These are phyloP conservation scores for Tanacetum coccineum DNA, from an alignment of 129 eudicot genomes.

Conservation along the genomic window DNA sequence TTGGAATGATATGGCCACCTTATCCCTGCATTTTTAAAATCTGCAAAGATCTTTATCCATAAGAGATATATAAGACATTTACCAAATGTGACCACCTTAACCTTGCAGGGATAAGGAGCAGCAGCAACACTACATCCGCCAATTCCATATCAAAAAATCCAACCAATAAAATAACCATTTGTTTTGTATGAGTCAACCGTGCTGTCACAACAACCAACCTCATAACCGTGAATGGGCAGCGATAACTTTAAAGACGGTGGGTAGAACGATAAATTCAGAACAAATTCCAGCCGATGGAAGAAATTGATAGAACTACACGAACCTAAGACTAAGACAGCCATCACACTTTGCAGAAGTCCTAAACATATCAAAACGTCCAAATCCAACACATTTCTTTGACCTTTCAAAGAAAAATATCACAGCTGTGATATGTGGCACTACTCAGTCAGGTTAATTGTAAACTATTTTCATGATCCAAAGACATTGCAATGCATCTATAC, in stretches of 20 bases:
- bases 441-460: neutral
- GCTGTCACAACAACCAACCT: slow-evolving; percentile 82
- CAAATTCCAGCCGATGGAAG: slow-evolving; percentile 19
- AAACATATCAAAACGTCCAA: neutral
- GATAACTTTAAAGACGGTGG: slow-evolving; percentile 36
- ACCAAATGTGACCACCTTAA: slow-evolving; percentile 88
- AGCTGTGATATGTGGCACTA: no score
- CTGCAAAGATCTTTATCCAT: slow-evolving; percentile 40
- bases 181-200: slow-evolving; percentile 78
- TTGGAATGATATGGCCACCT: slow-evolving; percentile 59
- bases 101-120: slow-evolving; percentile 99
- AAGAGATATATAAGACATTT: slow-evolving; percentile 33
- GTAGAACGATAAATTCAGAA: slow-evolving; percentile 15
- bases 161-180: slow-evolving; percentile 45
- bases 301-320: neutral
- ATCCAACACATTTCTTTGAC: no score
- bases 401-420: no score
- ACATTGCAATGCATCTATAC: neutral
- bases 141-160: slow-evolving; percentile 38
- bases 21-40: slow-evolving; percentile 88
- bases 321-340: slow-evolving; percentile 10
- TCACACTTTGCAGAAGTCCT: neutral
- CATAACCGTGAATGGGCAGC: slow-evolving; percentile 90
- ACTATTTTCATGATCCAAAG: neutral
- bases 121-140: slow-evolving; percentile 58